Evolutionary conservation across 2,329 filamentous ascomycete genomes (phyloP).

Genomic region (Raffaelea albimanens): DNA sequence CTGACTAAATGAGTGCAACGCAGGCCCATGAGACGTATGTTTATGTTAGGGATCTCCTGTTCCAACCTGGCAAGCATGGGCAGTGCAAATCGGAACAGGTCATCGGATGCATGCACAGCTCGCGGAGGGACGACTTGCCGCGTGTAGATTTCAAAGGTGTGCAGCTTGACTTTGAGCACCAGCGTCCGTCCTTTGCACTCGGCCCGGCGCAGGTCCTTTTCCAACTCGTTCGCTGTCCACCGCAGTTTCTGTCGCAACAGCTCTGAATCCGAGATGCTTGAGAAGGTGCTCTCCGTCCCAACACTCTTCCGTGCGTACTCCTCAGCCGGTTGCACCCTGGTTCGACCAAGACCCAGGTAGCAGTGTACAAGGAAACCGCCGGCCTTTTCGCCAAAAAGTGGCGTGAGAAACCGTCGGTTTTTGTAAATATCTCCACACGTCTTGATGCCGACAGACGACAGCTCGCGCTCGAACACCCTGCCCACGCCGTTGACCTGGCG

Average conservation of each 20-base stretch:
- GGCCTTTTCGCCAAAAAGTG: constrained; percentile 84
- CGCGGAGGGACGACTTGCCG: constrained; percentile 68
- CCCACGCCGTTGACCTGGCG: constrained; percentile 95
- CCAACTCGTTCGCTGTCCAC: constrained; percentile 74
- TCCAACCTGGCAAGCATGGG: constrained; percentile 80
- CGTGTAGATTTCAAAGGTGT: constrained; percentile 87
- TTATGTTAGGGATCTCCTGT: constrained; percentile 72
- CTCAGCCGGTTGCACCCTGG: constrained; percentile 74
- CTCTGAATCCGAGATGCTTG: constrained; percentile 60
- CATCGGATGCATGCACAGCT: constrained; percentile 63
- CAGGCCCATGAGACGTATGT: constrained; percentile 76
- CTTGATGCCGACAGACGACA: constrained; percentile 77
- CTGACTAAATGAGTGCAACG: constrained; percentile 80
- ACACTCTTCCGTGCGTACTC: constrained; percentile 90
- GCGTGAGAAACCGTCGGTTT: constrained; percentile 62
- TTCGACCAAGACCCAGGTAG: constrained; percentile 79
- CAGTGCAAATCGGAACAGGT: constrained; percentile 71
- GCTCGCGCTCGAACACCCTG: constrained; percentile 82
- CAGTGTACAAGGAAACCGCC: constrained; percentile 78
- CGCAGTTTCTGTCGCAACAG: constrained; percentile 68
- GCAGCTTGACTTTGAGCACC: constrained; percentile 84
- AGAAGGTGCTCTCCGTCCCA: constrained; percentile 87
- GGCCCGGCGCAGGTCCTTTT: constrained; percentile 71
- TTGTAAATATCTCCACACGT: constrained; percentile 82
- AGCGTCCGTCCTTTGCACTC: constrained; percentile 85